These are phyloP conservation scores for Termitomyces titanicus DNA, from an alignment of 768 basidiomycete genomes.

Conservation along the genomic window DNA sequence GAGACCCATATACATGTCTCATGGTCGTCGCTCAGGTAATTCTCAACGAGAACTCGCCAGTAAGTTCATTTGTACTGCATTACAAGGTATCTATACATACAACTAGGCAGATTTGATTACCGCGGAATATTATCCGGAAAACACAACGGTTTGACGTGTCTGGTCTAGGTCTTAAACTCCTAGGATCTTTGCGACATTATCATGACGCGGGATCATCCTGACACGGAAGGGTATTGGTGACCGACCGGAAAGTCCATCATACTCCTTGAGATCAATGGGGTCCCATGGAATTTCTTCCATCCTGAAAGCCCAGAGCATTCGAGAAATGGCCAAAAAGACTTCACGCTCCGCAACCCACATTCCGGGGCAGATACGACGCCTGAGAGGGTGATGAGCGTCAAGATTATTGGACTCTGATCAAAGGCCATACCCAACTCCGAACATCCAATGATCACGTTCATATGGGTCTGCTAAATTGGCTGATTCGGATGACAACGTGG, in stretches of 20 bases:
- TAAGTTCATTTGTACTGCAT: not conserved
- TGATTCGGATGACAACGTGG: constrained; percentile 35
- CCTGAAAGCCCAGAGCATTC: constrained; percentile 45
- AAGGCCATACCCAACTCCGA: constrained; percentile 40
- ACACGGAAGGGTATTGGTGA: constrained; percentile 41
- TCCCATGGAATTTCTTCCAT: constrained; percentile 37
- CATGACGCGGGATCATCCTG: constrained; percentile 27
- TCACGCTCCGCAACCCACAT: constrained; percentile 43
- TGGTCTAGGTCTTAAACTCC: not conserved
- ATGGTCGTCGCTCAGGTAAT: not conserved
- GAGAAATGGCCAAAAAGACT: constrained; percentile 40
- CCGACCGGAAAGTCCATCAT: constrained; percentile 43
- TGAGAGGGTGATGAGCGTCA: constrained; percentile 4
- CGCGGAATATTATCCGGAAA: not conserved
- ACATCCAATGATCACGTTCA: constrained; percentile 50
- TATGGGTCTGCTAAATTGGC: constrained; percentile 37
- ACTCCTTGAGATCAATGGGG: constrained; percentile 42
- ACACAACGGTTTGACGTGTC: not conserved
- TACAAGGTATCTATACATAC: constrained; percentile 1
- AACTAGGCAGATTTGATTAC: not conserved
- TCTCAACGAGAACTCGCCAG: not conserved
- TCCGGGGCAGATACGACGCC: constrained; percentile 40
- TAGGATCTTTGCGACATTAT: constrained; percentile 25
- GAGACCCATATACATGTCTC: no score
- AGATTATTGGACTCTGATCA: constrained; percentile 4